Base-by-base conservation (phyloP, 441 rosid species). In the Populus tomentosa region DNA sequence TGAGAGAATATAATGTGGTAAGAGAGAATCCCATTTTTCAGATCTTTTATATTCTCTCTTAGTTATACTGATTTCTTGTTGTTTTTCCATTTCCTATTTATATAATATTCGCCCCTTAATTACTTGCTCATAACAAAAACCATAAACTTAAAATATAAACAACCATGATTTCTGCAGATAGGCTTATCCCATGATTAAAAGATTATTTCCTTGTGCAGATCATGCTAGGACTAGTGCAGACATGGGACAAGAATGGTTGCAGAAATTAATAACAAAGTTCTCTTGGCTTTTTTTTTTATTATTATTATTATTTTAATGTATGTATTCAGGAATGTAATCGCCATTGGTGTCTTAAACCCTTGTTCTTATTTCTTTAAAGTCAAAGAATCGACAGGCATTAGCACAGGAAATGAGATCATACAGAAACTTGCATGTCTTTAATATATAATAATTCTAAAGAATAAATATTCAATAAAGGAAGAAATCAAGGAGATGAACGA, bases 41-140 rank as follows among this genome's bases (percentile, higher is more conserved):
- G 28, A 61, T 61, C 1, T 23, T 32, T 10, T n/a, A 40, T 78
- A 33, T 36, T 35, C 42, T 56, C 24, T 66, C 11, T 53, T 3
- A 24, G 13, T 40, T 71, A 16, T 72, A 0, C 32, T 50, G 23
- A 16, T 72, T 16, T 53, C 76, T 65, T 77, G 21, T 18, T 78
- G 72, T 20, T 72, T 72, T 67, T 78, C 68, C 76, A 78, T 78
- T 67, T 72, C 62, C 63, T 33, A 33, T 36, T 23, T 66, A 23
- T 59, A 6, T 63, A 50, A 64, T 32, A 64, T 63, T 42, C 13
- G 70, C 21, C 36, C 18, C 72, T 72, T 26, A 26, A 26, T 26
- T 36, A 78, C 72, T 78, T 64, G 61, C 69, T 24, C 56, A 38
- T 16, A 26, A 73, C 61, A 63, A 24, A 24, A 32, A 8, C 35